Conservation (phyloP, 2,329 filamentous ascomycete genomes). For the Neopestalotiopsis sp. region DNA sequence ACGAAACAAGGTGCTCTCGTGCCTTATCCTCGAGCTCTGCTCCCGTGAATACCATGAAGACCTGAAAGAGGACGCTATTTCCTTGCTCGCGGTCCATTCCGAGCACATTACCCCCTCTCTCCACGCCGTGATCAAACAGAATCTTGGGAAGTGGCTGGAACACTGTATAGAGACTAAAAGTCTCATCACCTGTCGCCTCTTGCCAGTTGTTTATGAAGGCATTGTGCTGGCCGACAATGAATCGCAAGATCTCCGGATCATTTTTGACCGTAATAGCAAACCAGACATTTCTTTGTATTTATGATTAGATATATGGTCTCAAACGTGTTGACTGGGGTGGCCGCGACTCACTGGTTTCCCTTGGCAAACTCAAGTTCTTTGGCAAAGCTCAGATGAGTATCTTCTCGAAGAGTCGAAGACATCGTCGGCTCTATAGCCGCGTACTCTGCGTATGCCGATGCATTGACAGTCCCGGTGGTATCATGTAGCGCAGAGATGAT, state of each 20-base stretch:
- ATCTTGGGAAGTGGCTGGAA: constrained; percentile 45
- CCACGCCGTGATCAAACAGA: constrained; percentile 37
- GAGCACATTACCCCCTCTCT: constrained; percentile 46
- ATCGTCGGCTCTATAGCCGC: constrained; percentile 21
- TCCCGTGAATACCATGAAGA: constrained; percentile 37
- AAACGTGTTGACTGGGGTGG: background rate
- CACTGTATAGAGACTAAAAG: constrained; percentile 21
- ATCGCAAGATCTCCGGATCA: constrained; percentile 35
- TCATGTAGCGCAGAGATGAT: constrained; percentile 24
- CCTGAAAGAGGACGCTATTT: constrained; percentile 38
- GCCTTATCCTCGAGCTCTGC: constrained; percentile 33
- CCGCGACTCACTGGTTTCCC: constrained; percentile 17
- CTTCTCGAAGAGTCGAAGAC: constrained; percentile 20
- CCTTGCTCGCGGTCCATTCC: constrained; percentile 40
- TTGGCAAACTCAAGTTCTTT: constrained; percentile 21
- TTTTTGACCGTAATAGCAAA: constrained; percentile 26
- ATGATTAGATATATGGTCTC: background rate
- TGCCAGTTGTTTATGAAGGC: constrained; percentile 6
- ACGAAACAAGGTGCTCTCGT: constrained; percentile 36
- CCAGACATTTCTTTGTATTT: constrained; percentile 16
- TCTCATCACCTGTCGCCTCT: background rate
- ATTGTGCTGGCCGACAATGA: constrained; percentile 44
- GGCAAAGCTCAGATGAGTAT: constrained; percentile 20
- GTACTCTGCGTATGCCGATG: constrained; percentile 24
- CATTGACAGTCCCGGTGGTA: constrained; percentile 19